Percentiles rank a stretch among this genome's conserved stretches.
phyloP scores from a whole-genome alignment of 768 basidiomycete species.

The Suillus placidus region DNA sequence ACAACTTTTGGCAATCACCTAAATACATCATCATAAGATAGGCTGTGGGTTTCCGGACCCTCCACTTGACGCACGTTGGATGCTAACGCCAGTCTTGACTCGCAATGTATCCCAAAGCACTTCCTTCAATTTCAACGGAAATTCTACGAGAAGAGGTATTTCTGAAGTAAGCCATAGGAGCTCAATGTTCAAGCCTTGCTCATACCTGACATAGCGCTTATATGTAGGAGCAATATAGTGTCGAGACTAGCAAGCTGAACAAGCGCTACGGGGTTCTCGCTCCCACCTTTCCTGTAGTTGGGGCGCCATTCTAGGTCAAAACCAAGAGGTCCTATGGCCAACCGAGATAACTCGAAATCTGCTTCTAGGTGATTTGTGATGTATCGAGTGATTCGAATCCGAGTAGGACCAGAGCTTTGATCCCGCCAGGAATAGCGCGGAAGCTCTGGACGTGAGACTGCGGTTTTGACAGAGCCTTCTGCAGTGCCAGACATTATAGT shows the following conservation, averaged over 20 bases:
- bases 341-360: constrained; percentile 19
- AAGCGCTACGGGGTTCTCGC: constrained; percentile 70
- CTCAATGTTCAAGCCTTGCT: constrained; percentile 4
- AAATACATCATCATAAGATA: constrained; percentile 11
- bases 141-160: constrained; percentile 41
- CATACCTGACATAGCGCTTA: constrained; percentile 58
- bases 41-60: background rate
- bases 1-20: constrained; percentile 75
- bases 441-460: background rate
- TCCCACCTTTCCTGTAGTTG: constrained; percentile 49
- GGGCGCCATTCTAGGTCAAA: constrained; percentile 87
- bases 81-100: constrained; percentile 72
- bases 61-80: constrained; percentile 52
- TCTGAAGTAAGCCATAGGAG: background rate
- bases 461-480: background rate
- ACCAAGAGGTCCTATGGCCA: constrained; percentile 45
- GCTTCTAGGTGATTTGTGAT: constrained; percentile 37
- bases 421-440: constrained; percentile 28
- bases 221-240: constrained; percentile 63
- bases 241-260: constrained; percentile 67
- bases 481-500: background rate
- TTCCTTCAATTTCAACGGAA: constrained; percentile 51
- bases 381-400: constrained; percentile 26
- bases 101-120: constrained; percentile 57
- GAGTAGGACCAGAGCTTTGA: constrained; percentile 13